Percentiles rank a stretch among this genome's conserved stretches.
phyloP scores from a whole-genome alignment of 176 grass and related monocot species.

The Triticum turgidum region DNA sequence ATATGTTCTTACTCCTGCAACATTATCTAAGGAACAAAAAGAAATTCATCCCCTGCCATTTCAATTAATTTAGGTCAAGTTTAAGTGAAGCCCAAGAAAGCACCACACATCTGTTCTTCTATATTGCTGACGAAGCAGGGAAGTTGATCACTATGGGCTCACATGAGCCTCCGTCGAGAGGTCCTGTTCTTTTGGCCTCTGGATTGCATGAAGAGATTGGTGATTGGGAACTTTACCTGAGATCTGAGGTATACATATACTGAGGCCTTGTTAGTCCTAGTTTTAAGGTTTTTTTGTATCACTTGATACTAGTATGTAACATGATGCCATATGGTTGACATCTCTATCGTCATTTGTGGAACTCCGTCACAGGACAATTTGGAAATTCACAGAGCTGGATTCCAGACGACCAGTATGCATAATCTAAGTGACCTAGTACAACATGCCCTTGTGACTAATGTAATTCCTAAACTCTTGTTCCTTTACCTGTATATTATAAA shows the following conservation, averaged over 20 bases:
- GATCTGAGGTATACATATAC: slow-evolving; percentile 59
- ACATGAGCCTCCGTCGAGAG: slow-evolving; percentile 49
- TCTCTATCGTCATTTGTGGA: slow-evolving; percentile 21
- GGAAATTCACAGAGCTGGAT: slow-evolving; percentile 80
- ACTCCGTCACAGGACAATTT: slow-evolving; percentile 58
- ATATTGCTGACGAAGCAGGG: slow-evolving; percentile 78
- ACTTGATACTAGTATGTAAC: slow-evolving; percentile 13
- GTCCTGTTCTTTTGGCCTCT: slow-evolving; percentile 80
- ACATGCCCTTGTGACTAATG: slow-evolving; percentile 64
- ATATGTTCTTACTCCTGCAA: slow-evolving; percentile 12
- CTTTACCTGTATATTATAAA: slow-evolving; percentile 27
- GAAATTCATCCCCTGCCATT: slow-evolving; percentile 18
- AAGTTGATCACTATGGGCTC: slow-evolving; percentile 59
- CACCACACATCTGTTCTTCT: slow-evolving; percentile 80
- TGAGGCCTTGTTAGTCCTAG: slow-evolving; percentile 12
- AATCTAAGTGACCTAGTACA: slow-evolving; percentile 94
- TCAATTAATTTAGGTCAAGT: slow-evolving; percentile 49
- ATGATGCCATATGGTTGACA: slow-evolving; percentile 15
- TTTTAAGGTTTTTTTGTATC: slow-evolving; percentile 3
- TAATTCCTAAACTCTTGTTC: slow-evolving; percentile 47
- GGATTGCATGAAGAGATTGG: slow-evolving; percentile 67
- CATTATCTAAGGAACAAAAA: slow-evolving; percentile 17
- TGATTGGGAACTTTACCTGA: slow-evolving; percentile 78
- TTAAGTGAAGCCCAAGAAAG: slow-evolving; percentile 58
- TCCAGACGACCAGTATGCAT: slow-evolving; percentile 85